Evolutionary conservation across 2,329 filamentous ascomycete genomes (phyloP), one percentile per base, ranked within the genome.

Genomic region (Claviceps humidiphila): DNA sequence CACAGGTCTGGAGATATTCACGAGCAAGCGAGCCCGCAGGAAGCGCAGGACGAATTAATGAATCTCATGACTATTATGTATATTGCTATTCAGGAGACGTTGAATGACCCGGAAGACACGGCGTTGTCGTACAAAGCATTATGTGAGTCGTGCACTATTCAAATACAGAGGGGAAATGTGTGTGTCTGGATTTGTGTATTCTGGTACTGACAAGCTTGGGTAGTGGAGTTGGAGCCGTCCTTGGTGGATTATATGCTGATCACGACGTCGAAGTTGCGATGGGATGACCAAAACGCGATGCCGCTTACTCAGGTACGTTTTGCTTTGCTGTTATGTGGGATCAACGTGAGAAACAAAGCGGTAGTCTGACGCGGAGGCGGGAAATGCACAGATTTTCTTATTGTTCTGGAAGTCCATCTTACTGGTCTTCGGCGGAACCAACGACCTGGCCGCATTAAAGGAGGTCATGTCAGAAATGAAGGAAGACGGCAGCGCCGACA

Each of bases 321-420:
- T 1, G 1, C 41, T 26, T 42, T 42, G 26, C 26, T 34, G 8
- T 7, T 14, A 26, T 26, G 5, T 42, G 7, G 14, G 22, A 9
- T 8, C 5, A 4, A n/a, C 11, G 16, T 14, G 37, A n/a, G 7
- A 42, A n/a, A 34, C 24, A 22, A 2, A 24, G 41, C 4, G 5
- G 17, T 17, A 47, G 13, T 40, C 38, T 51, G 38, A 45, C 60
- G 67, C 45, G 70, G 53, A 37, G 11, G 9, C 13, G 26, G n/a
- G 8, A 13, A 41, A 30, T 5, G 24, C 13, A 9, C 60, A 85
- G 76, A 79, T 93, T 42, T 81, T 95, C 51, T 73, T 96, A 7
- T 73, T 97, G 1, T 80, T 94, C 48, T 97, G 93, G 91, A 98
- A 98, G 70, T 84, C 87, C 0, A 80, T 95, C 8, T 72, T 97